Evolutionary conservation across 495 filamentous ascomycete species (phyloP).

Genomic region (Tuber aestivum): DNA sequence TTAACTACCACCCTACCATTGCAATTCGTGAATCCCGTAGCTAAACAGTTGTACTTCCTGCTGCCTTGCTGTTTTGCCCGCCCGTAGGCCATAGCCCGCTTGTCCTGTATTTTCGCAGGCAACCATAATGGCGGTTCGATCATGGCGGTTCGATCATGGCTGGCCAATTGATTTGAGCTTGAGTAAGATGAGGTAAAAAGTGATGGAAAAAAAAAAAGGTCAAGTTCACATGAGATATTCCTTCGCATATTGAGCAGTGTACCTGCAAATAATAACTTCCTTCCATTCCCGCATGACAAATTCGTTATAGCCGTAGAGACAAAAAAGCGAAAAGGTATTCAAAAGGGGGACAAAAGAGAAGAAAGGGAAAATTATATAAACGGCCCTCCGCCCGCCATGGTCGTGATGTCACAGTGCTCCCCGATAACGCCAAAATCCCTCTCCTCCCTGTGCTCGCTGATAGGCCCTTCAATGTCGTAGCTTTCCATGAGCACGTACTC

Average conservation of each 20-base stretch:
- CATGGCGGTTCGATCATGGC: background rate
- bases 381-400: background rate
- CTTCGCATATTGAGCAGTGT: background rate
- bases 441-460: background rate
- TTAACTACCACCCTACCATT: background rate
- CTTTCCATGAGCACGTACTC: constrained; percentile 33
- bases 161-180: background rate
- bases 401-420: background rate
- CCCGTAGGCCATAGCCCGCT: background rate
- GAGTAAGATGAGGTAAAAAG: background rate
- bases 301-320: background rate
- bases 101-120: background rate
- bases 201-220: background rate
- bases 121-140: background rate
- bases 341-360: background rate
- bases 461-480: constrained; percentile 29
- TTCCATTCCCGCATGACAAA: background rate
- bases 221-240: background rate
- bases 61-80: background rate
- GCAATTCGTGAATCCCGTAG: background rate
- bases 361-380: background rate
- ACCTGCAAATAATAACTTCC: background rate
- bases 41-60: background rate
- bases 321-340: background rate
- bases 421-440: background rate